These are phyloP conservation scores for Saccharomyces hybrid DNA, from an alignment of 1,139 yeast species.

Conservation along the genomic window DNA sequence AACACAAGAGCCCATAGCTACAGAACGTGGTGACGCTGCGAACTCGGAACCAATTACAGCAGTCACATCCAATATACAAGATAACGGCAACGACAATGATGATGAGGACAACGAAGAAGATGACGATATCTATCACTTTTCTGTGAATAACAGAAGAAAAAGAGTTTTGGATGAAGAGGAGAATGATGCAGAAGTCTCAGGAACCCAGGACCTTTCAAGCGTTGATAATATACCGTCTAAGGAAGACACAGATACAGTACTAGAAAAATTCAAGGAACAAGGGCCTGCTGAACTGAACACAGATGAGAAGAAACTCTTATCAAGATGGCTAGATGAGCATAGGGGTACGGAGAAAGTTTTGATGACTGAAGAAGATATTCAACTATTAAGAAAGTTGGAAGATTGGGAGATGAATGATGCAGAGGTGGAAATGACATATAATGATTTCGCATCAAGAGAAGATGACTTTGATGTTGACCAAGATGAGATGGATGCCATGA, in stretches of 20 bases:
- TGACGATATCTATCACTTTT: conserved; percentile 3
- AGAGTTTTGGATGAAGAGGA: background rate
- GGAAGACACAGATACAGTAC: background rate
- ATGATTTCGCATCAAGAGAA: background rate
- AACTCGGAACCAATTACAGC: background rate
- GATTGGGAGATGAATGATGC: conserved; percentile 2
- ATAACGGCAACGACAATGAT: conserved; percentile 5
- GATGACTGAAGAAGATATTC: conserved; percentile 6
- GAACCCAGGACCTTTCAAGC: background rate
- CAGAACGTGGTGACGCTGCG: background rate
- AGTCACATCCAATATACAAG: background rate
- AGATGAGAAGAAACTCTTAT: conserved; percentile 1
- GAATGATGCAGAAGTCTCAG: background rate
- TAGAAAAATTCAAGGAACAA: background rate
- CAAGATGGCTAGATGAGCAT: conserved; percentile 4
- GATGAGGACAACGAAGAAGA: conserved; percentile 6
- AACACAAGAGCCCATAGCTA: background rate
- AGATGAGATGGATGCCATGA: conserved; percentile 25
- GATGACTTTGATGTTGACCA: conserved; percentile 16
- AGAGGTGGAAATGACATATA: background rate
- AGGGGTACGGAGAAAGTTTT: conserved; percentile 2
- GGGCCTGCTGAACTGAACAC: conserved; percentile 1
- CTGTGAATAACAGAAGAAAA: conserved; percentile 1
- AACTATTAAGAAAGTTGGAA: conserved; percentile 8
- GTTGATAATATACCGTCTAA: background rate